A percentile compares a stretch with the other conserved stretches of the same genome.
These are phyloP conservation scores for Thalassiosira ordinaria DNA, from an alignment of 352 stramenopile genomes.

Conservation along the genomic window DNA sequence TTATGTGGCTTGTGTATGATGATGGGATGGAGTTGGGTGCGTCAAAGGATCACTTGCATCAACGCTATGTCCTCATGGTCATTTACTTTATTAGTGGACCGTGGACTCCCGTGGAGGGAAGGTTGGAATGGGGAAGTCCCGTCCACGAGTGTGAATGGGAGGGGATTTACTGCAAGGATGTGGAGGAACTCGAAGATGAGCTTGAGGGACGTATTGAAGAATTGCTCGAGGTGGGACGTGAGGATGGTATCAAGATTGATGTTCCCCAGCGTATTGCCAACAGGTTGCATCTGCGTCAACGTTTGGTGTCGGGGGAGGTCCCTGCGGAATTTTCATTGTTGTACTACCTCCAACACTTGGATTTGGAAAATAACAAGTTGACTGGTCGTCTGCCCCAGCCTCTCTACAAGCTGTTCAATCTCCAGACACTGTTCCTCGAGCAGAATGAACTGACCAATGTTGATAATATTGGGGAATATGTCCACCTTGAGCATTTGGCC, in stretches of 20 bases:
- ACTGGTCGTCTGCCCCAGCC: slow-evolving; percentile 43
- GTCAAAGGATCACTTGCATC: slow-evolving; percentile 45
- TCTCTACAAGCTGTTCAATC: slow-evolving; percentile 54
- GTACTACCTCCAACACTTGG: slow-evolving; percentile 67
- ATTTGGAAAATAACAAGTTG: slow-evolving; percentile 73
- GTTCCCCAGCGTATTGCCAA: slow-evolving; percentile 45
- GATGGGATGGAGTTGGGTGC: slow-evolving; percentile 54
- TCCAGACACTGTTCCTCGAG: slow-evolving; percentile 47
- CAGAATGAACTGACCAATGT: slow-evolving; percentile 58
- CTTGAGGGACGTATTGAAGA: slow-evolving; percentile 45
- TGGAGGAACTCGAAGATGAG: slow-evolving; percentile 37
- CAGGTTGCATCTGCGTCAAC: slow-evolving; percentile 35
- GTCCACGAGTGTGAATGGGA: slow-evolving; percentile 64
- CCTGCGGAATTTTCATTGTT: slow-evolving; percentile 48
- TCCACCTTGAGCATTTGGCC: slow-evolving; percentile 45
- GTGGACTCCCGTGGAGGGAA: slow-evolving; percentile 46
- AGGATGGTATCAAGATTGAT: slow-evolving; percentile 58
- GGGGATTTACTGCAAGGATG: slow-evolving; percentile 47
- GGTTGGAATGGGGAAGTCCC: slow-evolving; percentile 48
- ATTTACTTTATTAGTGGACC: slow-evolving; percentile 56
- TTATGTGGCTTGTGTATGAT: slow-evolving; percentile 57
- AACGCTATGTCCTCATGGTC: slow-evolving; percentile 55
- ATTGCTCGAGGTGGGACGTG: slow-evolving; percentile 36
- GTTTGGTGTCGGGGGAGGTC: slow-evolving; percentile 46
- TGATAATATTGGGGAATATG: slow-evolving; percentile 38